A percentile compares a stretch with the other conserved stretches of the same genome.
Conservation (phyloP, 768 basidiomycete species). For the Mycena latifolia region DNA sequence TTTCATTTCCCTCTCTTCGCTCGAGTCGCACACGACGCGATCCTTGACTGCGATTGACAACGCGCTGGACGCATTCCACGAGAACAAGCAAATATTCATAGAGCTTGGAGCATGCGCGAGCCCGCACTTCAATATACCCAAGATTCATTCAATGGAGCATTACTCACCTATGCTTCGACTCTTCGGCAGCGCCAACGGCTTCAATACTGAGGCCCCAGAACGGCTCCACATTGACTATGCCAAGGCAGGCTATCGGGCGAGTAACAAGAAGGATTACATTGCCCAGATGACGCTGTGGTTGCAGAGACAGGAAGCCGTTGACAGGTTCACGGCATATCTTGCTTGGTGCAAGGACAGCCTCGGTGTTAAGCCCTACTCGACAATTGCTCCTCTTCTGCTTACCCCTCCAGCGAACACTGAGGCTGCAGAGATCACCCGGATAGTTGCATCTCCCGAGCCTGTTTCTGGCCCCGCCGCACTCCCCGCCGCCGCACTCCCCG, state of each 20-base stretch:
- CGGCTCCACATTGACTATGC: background rate
- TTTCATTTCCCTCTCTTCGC: conserved; percentile 40
- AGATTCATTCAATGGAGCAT: conserved; percentile 43
- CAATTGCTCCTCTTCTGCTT: background rate
- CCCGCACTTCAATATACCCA: conserved; percentile 48
- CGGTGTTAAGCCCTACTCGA: background rate
- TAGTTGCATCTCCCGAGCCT: background rate
- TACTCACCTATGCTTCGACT: conserved; percentile 27
- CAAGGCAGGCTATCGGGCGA: background rate
- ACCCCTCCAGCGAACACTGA: background rate
- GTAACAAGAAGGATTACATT: background rate
- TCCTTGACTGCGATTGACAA: conserved; percentile 35
- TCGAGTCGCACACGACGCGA: conserved; percentile 32
- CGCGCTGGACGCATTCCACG: conserved; percentile 37
- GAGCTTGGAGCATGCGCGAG: conserved; percentile 12
- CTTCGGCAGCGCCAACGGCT: conserved; percentile 37
- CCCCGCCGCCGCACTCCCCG: background rate
- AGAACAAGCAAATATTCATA: conserved; percentile 40
- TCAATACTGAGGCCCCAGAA: background rate
- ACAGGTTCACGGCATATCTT: background rate
- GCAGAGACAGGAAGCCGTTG: background rate
- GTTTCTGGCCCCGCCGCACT: background rate
- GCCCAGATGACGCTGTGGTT: background rate
- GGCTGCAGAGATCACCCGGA: background rate
- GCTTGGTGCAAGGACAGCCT: conserved; percentile 7